Percentiles rank a stretch among this genome's conserved stretches.
Conservation (phyloP, 179 eudicot species). For the Monotropa hypopitys region DNA sequence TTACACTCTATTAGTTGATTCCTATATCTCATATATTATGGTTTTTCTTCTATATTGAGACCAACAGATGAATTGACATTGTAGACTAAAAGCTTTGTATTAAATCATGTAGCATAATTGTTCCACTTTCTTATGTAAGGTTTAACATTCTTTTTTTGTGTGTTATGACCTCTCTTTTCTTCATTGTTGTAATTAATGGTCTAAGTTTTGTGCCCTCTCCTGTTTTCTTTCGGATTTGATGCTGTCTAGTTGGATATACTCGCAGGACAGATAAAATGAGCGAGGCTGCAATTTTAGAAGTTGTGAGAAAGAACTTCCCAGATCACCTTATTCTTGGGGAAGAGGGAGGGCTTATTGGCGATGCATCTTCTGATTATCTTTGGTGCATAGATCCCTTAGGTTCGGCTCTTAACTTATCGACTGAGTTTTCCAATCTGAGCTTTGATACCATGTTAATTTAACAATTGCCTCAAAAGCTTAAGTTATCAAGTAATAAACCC, state of each 20-base stretch:
- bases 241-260: conserved; percentile 8
- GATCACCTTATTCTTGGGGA: conserved; percentile 98
- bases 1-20: neutral
- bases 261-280: conserved; percentile 97
- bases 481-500: no score
- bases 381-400: conserved; percentile 99
- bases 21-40: neutral
- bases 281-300: conserved; percentile 73
- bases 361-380: conserved; percentile 88
- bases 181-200: neutral
- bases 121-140: neutral
- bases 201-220: neutral
- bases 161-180: neutral
- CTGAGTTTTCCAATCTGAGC: no score
- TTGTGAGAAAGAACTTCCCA: conserved; percentile 55
- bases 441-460: no score
- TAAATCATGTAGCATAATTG: neutral
- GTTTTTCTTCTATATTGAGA: neutral
- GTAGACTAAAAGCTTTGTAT: neutral
- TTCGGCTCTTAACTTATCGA: conserved; percentile 11
- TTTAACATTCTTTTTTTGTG: neutral
- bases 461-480: no score
- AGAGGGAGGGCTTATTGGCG: conserved; percentile 94
- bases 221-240: neutral
- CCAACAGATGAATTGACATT: neutral